These are phyloP conservation scores for Penicillium sp. DNA, from an alignment of 2,329 filamentous ascomycete species.

Conservation along the genomic window DNA sequence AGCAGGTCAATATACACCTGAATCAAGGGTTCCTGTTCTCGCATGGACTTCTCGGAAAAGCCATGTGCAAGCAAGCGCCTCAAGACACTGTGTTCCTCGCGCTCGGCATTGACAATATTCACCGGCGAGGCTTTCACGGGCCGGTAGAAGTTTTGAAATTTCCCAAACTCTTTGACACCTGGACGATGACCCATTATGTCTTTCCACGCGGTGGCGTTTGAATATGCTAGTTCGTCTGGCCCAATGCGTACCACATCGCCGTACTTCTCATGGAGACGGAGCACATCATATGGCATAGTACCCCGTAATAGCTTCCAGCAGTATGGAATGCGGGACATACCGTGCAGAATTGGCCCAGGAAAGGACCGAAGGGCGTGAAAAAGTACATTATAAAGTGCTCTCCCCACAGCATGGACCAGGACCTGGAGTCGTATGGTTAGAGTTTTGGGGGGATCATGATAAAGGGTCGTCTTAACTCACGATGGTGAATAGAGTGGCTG, in stretches of 20 bases:
- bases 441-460: background rate
- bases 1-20: constrained; percentile 30
- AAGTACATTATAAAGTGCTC: constrained; percentile 1
- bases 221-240: constrained; percentile 27
- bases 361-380: constrained; percentile 3
- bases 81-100: constrained; percentile 21
- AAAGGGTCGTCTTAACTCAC: background rate
- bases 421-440: background rate
- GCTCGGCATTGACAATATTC: constrained; percentile 2
- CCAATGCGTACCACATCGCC: constrained; percentile 32
- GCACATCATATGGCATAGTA: constrained; percentile 21
- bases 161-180: background rate
- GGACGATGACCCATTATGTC: constrained; percentile 20
- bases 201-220: constrained; percentile 24
- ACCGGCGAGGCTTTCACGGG: background rate
- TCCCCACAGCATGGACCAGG: background rate
- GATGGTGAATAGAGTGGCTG: background rate
- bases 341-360: background rate
- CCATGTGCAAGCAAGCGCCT: constrained; percentile 36
- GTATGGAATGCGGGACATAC: background rate
- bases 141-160: constrained; percentile 1
- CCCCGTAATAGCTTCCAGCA: constrained; percentile 1
- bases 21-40: constrained; percentile 38
- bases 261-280: constrained; percentile 27
- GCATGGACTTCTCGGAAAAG: constrained; percentile 44